Base-by-base conservation (phyloP, 805 yeast genomes). In the Teunomyces panamensis region DNA sequence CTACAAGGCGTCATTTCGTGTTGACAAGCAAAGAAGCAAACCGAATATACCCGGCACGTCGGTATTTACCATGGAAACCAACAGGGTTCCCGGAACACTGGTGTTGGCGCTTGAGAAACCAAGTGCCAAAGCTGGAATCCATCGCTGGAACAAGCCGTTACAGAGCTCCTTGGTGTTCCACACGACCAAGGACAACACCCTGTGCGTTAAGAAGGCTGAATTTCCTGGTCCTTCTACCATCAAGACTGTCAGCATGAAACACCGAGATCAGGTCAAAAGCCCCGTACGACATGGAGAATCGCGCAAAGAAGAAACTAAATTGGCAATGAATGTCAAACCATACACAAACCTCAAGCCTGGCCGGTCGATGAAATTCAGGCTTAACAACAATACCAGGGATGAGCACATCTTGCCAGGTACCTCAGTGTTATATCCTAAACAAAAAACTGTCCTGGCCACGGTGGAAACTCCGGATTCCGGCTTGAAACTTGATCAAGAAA, bases 171-270 rank as follows among this genome's bases (percentile, higher is more conserved):
- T 49, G 47, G 53, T 52, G 7, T 52, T 49, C 33, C 42, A 50
- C 5, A 14, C 49, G 26, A 53, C 48, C 27, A 42, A 46, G 20
- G 43, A 52, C 43, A 43, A 47, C 17, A 42, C 44, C 39, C 44
- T 52, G 44, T 44, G 36, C 14, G 44, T 47, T 24, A 49, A 51
- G 26, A 47, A 46, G 39, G n/a, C 34, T 4, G 47, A 39, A 26
- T 49, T 52, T 5, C 53, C 56, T 16, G 56, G 56, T n/a, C 49
- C 53, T 3, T 52, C 53, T 17, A 52, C 42, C 13, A 43, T 52
- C 13, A 50, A 47, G 42, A 46, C 49, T 16, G 34, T 13, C 39
- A 42, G 39, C 30, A 45, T 27, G 35, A 45, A 39, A 39, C 30
- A 44, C 42, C 8, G 37, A 48, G 33, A 33, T 34, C 45, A 27